phyloP scores from a whole-genome alignment of 2,329 filamentous ascomycete genomes.

The Arthroderma sp. region DNA sequence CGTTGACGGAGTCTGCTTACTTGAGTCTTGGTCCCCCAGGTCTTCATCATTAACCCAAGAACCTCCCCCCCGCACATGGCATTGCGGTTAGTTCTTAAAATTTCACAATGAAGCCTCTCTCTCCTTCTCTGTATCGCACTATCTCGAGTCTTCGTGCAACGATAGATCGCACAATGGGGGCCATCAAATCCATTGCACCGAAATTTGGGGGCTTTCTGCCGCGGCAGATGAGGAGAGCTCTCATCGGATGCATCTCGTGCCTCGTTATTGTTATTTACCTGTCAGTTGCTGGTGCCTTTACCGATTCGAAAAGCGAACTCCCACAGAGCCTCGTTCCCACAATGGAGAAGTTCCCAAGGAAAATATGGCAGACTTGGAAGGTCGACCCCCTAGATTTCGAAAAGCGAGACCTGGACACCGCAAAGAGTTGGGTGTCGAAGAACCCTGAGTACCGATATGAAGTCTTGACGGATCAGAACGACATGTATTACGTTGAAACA shows the following conservation, averaged over 20 bases:
- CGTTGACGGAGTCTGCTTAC: neutral
- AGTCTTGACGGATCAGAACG: conserved; percentile 57
- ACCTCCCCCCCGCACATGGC: neutral
- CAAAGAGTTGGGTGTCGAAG: conserved; percentile 53
- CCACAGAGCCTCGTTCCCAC: conserved; percentile 14
- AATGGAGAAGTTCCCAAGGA: conserved; percentile 44
- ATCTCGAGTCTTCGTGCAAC: neutral
- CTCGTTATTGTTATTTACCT: conserved; percentile 38
- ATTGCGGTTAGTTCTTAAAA: neutral
- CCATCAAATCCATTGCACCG: neutral
- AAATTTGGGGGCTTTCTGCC: conserved; percentile 30
- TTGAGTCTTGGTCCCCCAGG: neutral
- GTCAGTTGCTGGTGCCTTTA: conserved; percentile 32
- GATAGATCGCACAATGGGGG: conserved; percentile 1
- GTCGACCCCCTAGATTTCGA: conserved; percentile 55
- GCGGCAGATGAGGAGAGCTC: conserved; percentile 38
- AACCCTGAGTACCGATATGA: conserved; percentile 58
- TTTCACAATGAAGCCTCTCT: conserved; percentile 1
- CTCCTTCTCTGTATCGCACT: neutral
- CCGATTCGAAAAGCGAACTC: conserved; percentile 18
- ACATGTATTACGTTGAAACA: conserved; percentile 54
- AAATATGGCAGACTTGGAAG: conserved; percentile 72
- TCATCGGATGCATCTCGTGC: conserved; percentile 38
- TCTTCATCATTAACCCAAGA: neutral
- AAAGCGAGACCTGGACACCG: conserved; percentile 47